Percentiles rank a stretch among this genome's conserved stretches.
Evolutionary conservation across 2,329 filamentous ascomycete species (phyloP).

Genomic region (Calonectria leucothoes): DNA sequence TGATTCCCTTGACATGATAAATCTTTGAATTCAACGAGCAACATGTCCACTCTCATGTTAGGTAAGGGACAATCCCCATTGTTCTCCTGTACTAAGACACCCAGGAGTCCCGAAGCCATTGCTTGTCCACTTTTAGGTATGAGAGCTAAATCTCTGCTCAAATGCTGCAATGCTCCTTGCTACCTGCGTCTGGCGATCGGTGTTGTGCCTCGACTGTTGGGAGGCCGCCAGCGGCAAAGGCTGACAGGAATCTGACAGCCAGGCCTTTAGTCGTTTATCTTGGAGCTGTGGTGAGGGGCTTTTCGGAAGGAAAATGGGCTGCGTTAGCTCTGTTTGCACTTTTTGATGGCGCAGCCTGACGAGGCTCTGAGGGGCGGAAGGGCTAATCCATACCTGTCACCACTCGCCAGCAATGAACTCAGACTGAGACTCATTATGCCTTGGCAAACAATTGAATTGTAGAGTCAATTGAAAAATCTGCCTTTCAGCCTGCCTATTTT

Average conservation of each 20-base stretch:
- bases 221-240: background rate
- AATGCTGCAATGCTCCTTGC: background rate
- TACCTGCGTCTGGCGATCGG: background rate
- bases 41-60: background rate
- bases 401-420: background rate
- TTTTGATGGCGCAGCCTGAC: background rate
- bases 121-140: background rate
- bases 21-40: rapidly evolving
- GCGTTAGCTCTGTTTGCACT: background rate
- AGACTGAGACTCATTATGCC: background rate
- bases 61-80: background rate
- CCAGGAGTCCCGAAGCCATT: background rate
- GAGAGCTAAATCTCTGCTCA: background rate
- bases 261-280: background rate
- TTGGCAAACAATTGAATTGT: background rate
- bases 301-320: background rate
- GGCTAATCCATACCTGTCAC: background rate
- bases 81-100: too few species aligned
- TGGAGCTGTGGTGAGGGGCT: background rate
- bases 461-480: background rate
- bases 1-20: too few species aligned
- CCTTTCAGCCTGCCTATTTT: background rate
- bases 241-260: background rate
- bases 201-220: background rate
- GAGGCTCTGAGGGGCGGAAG: background rate